Percentiles rank a stretch among this genome's conserved stretches.
These are phyloP conservation scores for Lagenidium sp. DNA, from an alignment of 352 stramenopile genomes.

Conservation along the genomic window DNA sequence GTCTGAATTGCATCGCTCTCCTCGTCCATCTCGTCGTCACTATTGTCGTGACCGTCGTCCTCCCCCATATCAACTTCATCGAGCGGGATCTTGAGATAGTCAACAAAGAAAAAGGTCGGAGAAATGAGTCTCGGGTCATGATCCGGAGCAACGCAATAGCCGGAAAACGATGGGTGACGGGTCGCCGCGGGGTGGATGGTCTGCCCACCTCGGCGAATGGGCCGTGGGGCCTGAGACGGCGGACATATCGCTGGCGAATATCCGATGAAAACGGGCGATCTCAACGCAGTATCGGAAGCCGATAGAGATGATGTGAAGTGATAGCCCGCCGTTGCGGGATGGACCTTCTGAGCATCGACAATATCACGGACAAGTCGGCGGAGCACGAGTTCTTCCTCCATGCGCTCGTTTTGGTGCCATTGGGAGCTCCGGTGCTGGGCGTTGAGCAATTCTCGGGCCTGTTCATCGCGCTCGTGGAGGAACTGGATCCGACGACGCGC, in stretches of 20 bases:
- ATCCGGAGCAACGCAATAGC: slow-evolving; percentile 34
- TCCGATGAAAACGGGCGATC: too few relatives aligned
- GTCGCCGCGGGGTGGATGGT: slow-evolving; percentile 12
- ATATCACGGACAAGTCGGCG: slow-evolving; percentile 48
- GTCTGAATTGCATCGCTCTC: slow-evolving; percentile 10
- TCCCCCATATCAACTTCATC: slow-evolving; percentile 28
- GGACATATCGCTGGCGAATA: slow-evolving; percentile 42
- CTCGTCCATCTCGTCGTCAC: slow-evolving; percentile 17
- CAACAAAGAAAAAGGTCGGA: slow-evolving; percentile 54
- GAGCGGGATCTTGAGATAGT: slow-evolving; percentile 49
- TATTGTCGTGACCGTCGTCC: slow-evolving; percentile 1
- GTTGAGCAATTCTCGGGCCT: slow-evolving; percentile 2
- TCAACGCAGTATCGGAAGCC: too few relatives aligned
- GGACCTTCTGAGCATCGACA: slow-evolving; percentile 35
- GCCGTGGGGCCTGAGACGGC: slow-evolving; percentile 15
- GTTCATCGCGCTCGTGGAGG: slow-evolving; percentile 7
- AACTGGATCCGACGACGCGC: slow-evolving; percentile 7
- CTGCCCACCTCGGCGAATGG: slow-evolving; percentile 1
- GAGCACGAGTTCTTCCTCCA: slow-evolving; percentile 63
- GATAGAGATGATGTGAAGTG: too few relatives aligned
- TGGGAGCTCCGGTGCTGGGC: slow-evolving; percentile 12
- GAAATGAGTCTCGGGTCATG: slow-evolving; percentile 35
- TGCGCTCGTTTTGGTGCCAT: slow-evolving; percentile 14
- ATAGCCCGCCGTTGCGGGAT: slow-evolving; percentile 50
- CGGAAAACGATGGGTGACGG: slow-evolving; percentile 46